Evolutionary conservation across 1,284 basidiomycete species (phyloP), one percentile per base, ranked within the genome.

Genomic region (Trametes polyzona): DNA sequence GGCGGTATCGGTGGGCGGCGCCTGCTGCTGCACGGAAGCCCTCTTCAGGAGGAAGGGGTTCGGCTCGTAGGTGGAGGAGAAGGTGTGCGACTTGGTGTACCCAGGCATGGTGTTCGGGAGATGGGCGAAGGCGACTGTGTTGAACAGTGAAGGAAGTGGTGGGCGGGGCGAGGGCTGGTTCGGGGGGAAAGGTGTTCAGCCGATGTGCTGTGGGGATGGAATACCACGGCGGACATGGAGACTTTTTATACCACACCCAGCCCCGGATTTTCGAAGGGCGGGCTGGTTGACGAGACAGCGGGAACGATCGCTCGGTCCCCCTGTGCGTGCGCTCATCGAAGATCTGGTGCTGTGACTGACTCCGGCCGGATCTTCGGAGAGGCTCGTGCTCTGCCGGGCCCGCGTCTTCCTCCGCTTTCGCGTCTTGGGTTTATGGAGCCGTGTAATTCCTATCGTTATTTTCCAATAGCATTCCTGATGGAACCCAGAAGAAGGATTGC

Each of bases 281-380:
- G 29, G 33, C 47, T 36, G 41, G 43, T 30, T 55, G 39, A 27
- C 52, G 47, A n/a, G 40, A 19, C 16, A 36, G 29, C 41, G 60
- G 47, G 44, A 56, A 62, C 57, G 55, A 52, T 56, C 61, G 21
- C 27, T 59, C 56, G 53, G 46, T 47, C 33, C 32, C 47, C 47
- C 23, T 33, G 47, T 49, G 53, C 32, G 50, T 49, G 55, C 58
- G 58, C 53, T 52, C 49, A 61, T 58, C 57, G 53, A 39, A 26
- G 47, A 62, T 59, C 57, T 57, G 7, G 27, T 41, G 47, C 57
- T 58, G 39, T 27, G 47, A 52, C 50, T 41, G 33, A 0, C 35
- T 43, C 58, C 62, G 62, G 62, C 62, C 62, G 62, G 62, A 63
- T 61, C 62, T 61, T 61, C 59, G 54, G 57, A 49, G 52, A 48